Percentiles rank a stretch among this genome's conserved stretches.
Conservation (phyloP, 164 flowering plant genomes). For the Houttuynia cordata region DNA sequence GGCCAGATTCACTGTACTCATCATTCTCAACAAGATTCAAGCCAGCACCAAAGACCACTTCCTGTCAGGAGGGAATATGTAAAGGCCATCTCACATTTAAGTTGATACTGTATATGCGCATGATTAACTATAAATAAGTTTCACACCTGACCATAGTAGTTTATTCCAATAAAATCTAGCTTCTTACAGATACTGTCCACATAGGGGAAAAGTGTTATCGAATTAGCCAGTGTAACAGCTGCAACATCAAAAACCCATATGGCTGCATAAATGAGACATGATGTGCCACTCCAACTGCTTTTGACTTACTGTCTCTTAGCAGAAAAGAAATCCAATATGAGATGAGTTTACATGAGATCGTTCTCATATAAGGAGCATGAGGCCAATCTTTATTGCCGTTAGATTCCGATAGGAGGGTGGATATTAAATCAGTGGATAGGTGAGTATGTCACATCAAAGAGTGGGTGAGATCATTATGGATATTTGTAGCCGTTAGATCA, state of each 20-base stretch:
- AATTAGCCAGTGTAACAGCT: constrained; percentile 67
- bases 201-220: constrained; percentile 66
- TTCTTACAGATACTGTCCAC: constrained; percentile 59
- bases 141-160: constrained; percentile 94
- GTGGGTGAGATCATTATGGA: too few relatives aligned
- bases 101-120: neutral
- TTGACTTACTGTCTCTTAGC: constrained; percentile 25
- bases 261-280: constrained; percentile 93
- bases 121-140: neutral
- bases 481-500: too few relatives aligned
- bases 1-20: constrained; percentile 98
- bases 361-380: too few relatives aligned
- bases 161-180: constrained; percentile 85
- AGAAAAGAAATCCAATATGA: constrained; percentile 3
- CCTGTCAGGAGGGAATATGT: constrained; percentile 31
- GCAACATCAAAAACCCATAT: constrained; percentile 87
- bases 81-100: neutral
- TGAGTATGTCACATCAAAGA: too few relatives aligned
- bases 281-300: constrained; percentile 82
- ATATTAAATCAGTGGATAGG: too few relatives aligned
- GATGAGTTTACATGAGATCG: too few relatives aligned
- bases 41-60: constrained; percentile 72
- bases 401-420: too few relatives aligned
- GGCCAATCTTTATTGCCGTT: too few relatives aligned
- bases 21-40: constrained; percentile 72